Evolutionary conservation across 2,329 filamentous ascomycete species (phyloP).

Genomic region (Dactylonectria macrodidyma): DNA sequence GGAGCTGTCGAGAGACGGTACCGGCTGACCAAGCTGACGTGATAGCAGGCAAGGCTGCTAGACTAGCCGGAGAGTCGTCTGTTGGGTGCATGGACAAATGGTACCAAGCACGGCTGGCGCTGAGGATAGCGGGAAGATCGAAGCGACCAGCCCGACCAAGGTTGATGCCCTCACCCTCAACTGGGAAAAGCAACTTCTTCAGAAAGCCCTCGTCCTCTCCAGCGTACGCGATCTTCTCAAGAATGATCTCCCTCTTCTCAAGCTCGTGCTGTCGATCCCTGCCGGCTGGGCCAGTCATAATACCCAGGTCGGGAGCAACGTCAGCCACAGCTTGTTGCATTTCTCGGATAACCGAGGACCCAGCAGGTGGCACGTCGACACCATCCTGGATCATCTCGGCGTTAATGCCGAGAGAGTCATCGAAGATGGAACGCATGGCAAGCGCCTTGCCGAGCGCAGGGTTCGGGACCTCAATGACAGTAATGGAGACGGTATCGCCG

Average conservation of each 20-base stretch:
- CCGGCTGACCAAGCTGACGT: constrained; percentile 95
- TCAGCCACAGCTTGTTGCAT: constrained; percentile 87
- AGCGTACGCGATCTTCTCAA: constrained; percentile 90
- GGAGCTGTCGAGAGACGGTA: constrained; percentile 91
- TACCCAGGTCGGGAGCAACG: constrained; percentile 84
- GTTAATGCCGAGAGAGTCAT: constrained; percentile 94
- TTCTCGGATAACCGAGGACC: constrained; percentile 88
- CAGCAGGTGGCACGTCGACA: constrained; percentile 79
- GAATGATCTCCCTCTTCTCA: constrained; percentile 84
- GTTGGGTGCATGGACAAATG: constrained; percentile 93
- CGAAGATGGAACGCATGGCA: constrained; percentile 92
- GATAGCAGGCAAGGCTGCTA: constrained; percentile 79
- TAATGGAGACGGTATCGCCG: constrained; percentile 89
- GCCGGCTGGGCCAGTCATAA: constrained; percentile 76
- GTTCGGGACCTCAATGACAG: constrained; percentile 87
- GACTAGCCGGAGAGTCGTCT: constrained; percentile 82
- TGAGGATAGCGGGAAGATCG: constrained; percentile 81
- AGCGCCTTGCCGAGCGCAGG: constrained; percentile 87
- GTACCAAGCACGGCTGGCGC: constrained; percentile 94
- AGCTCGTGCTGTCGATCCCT: constrained; percentile 83
- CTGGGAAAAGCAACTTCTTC: constrained; percentile 84
- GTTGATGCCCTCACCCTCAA: constrained; percentile 83
- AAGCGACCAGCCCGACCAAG: constrained; percentile 85
- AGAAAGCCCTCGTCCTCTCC: constrained; percentile 87
- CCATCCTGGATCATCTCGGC: constrained; percentile 98